Conservation (phyloP, 257 asterid species). For the Solanum piurae region DNA sequence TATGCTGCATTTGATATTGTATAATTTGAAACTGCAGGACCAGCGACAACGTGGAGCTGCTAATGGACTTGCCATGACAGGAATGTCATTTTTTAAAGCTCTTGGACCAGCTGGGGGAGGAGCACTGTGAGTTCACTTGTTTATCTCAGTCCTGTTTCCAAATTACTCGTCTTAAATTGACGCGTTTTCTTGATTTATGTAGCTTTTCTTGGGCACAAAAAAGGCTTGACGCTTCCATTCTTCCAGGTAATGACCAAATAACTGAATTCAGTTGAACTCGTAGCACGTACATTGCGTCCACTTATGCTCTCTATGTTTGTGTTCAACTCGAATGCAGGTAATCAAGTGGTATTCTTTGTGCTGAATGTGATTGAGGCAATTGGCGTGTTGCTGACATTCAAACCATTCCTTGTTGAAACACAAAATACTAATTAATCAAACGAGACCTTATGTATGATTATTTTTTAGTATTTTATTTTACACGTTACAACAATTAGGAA, state of each 20-base stretch:
- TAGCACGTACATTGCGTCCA: neutral
- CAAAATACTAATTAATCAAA: neutral
- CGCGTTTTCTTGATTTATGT: neutral
- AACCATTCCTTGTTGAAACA: conserved; percentile 13
- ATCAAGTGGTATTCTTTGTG: conserved; percentile 23
- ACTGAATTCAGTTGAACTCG: neutral
- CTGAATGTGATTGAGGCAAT: conserved; percentile 17
- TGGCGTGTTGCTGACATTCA: conserved; percentile 20
- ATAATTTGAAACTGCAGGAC: conserved; percentile 24
- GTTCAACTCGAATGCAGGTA: conserved; percentile 14
- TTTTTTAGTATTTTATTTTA: neutral
- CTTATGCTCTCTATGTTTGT: neutral
- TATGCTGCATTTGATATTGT: neutral
- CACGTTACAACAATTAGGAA: neutral
- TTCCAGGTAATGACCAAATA: conserved; percentile 44
- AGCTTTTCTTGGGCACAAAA: conserved; percentile 69
- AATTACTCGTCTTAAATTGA: neutral
- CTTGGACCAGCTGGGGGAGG: conserved; percentile 83
- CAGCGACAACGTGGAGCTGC: conserved; percentile 81
- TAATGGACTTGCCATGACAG: conserved; percentile 80
- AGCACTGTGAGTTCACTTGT: conserved; percentile 48
- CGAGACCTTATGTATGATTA: neutral
- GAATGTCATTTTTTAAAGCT: conserved; percentile 72
- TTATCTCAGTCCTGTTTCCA: neutral
- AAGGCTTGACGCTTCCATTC: conserved; percentile 38